Evolutionary conservation across 2,329 filamentous ascomycete genomes (phyloP).

Genomic region (Phialophora verrucosa): DNA sequence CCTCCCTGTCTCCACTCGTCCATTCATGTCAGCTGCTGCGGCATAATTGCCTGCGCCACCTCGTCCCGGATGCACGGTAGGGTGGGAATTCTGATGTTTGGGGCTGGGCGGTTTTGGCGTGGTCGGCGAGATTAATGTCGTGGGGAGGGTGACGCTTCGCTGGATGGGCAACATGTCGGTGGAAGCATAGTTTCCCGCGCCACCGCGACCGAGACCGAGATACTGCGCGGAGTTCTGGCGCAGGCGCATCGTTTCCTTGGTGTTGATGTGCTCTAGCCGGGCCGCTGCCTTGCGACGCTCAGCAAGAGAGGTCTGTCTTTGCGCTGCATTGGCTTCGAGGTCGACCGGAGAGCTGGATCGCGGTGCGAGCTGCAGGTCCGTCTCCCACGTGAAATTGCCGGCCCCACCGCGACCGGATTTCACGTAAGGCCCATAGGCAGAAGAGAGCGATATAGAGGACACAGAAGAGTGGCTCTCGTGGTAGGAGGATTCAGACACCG

Average conservation of each 20-base stretch:
- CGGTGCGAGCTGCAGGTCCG: conserved; percentile 37
- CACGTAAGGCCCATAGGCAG: conserved; percentile 48
- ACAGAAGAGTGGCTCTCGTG: conserved; percentile 21
- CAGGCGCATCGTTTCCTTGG: conserved; percentile 27
- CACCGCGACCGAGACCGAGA: conserved; percentile 33
- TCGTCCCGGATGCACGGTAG: conserved; percentile 52
- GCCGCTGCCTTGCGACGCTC: conserved; percentile 36
- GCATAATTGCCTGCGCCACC: conserved; percentile 68
- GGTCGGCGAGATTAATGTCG: conserved; percentile 15
- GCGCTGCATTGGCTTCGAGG: conserved; percentile 50
- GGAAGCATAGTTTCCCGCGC: conserved; percentile 35
- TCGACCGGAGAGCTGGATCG: conserved; percentile 42
- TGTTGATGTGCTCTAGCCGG: conserved; percentile 36
- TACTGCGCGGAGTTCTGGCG: conserved; percentile 33
- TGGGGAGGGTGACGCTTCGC: conserved; percentile 29
- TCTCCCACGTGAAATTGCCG: conserved; percentile 65
- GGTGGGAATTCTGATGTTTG: conserved; percentile 12
- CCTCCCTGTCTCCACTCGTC: conserved; percentile 26
- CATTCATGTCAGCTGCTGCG: conserved; percentile 24
- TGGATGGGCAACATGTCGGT: conserved; percentile 20
- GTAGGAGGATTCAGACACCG: conserved; percentile 23
- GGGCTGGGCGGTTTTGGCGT: conserved; percentile 8
- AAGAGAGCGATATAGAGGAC: conserved; percentile 36
- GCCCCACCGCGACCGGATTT: conserved; percentile 67
- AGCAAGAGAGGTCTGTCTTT: conserved; percentile 33